Evolutionary conservation across 208 protist species (phyloP), one percentile per base, ranked within the genome.

Genomic region (Trypanosoma platydactyli): DNA sequence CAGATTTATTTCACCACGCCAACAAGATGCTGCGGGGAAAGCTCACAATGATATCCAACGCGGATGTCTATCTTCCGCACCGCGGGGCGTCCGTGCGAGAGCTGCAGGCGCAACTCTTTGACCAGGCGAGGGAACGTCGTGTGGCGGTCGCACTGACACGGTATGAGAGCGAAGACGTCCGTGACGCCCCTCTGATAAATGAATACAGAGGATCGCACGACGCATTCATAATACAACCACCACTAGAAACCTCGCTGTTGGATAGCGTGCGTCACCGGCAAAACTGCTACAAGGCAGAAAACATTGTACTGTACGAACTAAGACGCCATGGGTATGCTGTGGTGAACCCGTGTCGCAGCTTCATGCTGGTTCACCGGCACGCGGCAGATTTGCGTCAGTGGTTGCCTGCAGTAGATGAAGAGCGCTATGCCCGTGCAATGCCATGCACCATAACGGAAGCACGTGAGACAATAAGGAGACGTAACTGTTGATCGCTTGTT

Each of bases 201-300:
- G 76, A 89, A 40, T 96, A 96, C 65, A 77, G 87, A 22, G 90
- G 90, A 50, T 96, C 90, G 0, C 90, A 96, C 55, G 87, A 96
- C 58, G 90, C 90, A 22, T 96, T 96, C 67, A 60, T 94, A 0
- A 25, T 96, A 15, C 35, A 52, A 20, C 79, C 87, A 5, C 87
- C 90, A 12, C 20, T 92, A 18, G 72, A 84, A 22, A 11, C 29
- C 13, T 27, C 62, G 3, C 78, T 96, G 29, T 5, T 96, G 4
- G 51, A 46, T 3, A 35, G 50, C 24, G 78, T 92, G n/a, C 20
- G 40, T 0, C 90, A 96, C 61, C 72, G 73, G 15, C 90, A 96
- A 64, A 96, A 96, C 73, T 77, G 75, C 60, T 96, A 96, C 71
- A 83, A 92, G 62, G 81, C 83, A 5, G 90, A 96, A 75, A 96